Conservation (phyloP, 2,329 filamentous ascomycete genomes). For the Alternaria metachromatica region DNA sequence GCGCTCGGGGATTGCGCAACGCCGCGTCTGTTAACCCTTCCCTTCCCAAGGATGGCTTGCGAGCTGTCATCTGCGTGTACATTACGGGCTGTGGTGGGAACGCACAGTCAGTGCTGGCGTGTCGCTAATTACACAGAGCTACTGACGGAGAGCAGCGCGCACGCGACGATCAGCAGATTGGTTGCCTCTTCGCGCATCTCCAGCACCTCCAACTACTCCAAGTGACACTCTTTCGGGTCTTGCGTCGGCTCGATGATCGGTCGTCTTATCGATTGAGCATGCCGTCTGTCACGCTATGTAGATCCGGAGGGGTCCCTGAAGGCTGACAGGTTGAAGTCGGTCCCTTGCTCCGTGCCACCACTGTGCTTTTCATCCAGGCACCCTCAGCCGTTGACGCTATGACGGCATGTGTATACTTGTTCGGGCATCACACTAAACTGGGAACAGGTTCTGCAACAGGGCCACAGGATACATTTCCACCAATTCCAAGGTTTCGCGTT, state of each 20-base stretch:
- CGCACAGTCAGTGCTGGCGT: slow-evolving; percentile 24
- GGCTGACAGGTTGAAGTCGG: slow-evolving; percentile 44
- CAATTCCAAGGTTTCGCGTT: slow-evolving; percentile 44
- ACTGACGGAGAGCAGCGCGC: slow-evolving; percentile 26
- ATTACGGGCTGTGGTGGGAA: slow-evolving; percentile 25
- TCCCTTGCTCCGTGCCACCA: slow-evolving; percentile 38
- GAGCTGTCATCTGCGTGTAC: slow-evolving; percentile 21
- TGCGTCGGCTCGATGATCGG: slow-evolving; percentile 35
- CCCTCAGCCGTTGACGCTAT: slow-evolving; percentile 28
- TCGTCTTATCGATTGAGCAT: slow-evolving; percentile 50
- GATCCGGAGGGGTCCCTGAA: slow-evolving; percentile 43
- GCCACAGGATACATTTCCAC: slow-evolving; percentile 25
- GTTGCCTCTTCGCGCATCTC: slow-evolving; percentile 21
- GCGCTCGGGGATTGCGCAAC: slow-evolving; percentile 51
- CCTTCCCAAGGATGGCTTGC: slow-evolving; percentile 22
- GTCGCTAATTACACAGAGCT: slow-evolving; percentile 19
- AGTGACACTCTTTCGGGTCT: slow-evolving; percentile 31
- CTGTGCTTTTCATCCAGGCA: slow-evolving; percentile 28
- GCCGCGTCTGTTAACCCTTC: slow-evolving; percentile 36
- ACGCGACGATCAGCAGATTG: slow-evolving; percentile 23
- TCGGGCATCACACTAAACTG: slow-evolving; percentile 33
- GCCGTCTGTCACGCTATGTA: slow-evolving; percentile 40
- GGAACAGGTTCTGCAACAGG: slow-evolving; percentile 26
- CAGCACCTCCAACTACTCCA: slow-evolving; percentile 25
- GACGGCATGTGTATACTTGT: slow-evolving; percentile 39